Conservation (phyloP, 73 alveolate genomes). For the Paramecium caudatum region DNA sequence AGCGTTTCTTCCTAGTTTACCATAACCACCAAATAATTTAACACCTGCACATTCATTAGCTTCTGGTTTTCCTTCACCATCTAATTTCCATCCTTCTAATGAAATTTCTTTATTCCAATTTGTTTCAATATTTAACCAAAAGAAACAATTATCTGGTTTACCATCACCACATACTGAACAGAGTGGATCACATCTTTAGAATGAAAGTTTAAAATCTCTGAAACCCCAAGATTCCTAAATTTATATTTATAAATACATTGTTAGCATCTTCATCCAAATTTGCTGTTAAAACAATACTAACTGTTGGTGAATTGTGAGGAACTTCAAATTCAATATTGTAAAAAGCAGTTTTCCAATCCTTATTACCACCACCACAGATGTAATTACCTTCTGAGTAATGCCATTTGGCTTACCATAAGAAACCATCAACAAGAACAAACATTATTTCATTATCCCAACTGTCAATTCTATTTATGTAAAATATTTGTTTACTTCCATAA, state of each 20-base stretch:
- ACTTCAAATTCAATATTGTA: constrained; percentile 59
- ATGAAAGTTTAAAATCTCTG: constrained; percentile 58
- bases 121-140: constrained; percentile 33
- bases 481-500: constrained; percentile 49
- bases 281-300: constrained; percentile 48
- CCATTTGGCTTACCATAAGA: constrained; percentile 69
- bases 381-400: constrained; percentile 47
- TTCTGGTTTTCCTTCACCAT: constrained; percentile 66
- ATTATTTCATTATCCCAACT: constrained; percentile 63
- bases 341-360: constrained; percentile 51
- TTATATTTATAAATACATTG: neutral
- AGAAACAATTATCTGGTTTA: constrained; percentile 49
- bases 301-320: constrained; percentile 63
- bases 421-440: constrained; percentile 60
- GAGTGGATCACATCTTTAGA: constrained; percentile 44
- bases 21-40: constrained; percentile 31
- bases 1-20: constrained; percentile 62
- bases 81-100: constrained; percentile 65
- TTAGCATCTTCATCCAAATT: constrained; percentile 66
- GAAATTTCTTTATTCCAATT: constrained; percentile 36
- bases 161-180: constrained; percentile 55
- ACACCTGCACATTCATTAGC: constrained; percentile 62
- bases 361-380: constrained; percentile 38
- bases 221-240: constrained; percentile 68
- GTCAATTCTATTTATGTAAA: constrained; percentile 45